Percentiles rank a stretch among this genome's conserved stretches.
These are phyloP conservation scores for Chaetomidium leptoderma DNA, from an alignment of 495 filamentous ascomycete species.

Conservation along the genomic window DNA sequence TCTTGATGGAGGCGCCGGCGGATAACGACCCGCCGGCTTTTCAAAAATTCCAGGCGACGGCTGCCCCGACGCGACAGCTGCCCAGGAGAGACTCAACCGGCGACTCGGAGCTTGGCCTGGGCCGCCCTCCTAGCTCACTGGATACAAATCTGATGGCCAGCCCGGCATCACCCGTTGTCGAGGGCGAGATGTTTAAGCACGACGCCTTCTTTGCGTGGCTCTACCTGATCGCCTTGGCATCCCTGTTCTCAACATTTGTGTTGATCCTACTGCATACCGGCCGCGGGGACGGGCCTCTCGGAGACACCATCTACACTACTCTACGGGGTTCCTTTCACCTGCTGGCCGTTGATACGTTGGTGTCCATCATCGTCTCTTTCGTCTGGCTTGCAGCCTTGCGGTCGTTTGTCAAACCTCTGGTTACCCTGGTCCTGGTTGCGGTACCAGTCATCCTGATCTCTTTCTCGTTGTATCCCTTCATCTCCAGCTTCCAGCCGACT, in stretches of 20 bases:
- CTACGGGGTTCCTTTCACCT: conserved; percentile 83
- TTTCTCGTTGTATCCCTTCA: conserved; percentile 85
- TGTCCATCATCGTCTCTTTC: conserved; percentile 81
- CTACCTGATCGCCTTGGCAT: conserved; percentile 77
- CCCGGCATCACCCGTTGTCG: conserved; percentile 25
- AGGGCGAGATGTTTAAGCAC: conserved; percentile 56
- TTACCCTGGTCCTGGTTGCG: conserved; percentile 70
- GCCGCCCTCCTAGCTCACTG: conserved; percentile 22
- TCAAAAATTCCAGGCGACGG: conserved; percentile 63
- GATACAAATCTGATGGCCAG: conserved; percentile 21
- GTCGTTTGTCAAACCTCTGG: conserved; percentile 75
- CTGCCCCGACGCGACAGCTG: conserved; percentile 24
- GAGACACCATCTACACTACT: conserved; percentile 91
- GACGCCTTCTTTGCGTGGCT: conserved; percentile 90
- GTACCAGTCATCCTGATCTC: conserved; percentile 82
- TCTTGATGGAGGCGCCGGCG: conserved; percentile 49
- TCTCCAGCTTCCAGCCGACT: conserved; percentile 77
- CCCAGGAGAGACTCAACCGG: conserved; percentile 22
- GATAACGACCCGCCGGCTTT: conserved; percentile 76
- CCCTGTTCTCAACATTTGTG: conserved; percentile 79
- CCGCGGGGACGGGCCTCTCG: conserved; percentile 49
- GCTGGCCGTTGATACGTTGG: conserved; percentile 81
- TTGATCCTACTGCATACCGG: conserved; percentile 82
- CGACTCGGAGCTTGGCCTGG: conserved; percentile 30
- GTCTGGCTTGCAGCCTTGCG: conserved; percentile 86